Evolutionary conservation across 805 yeast species (phyloP), one percentile per base, ranked within the genome.

Genomic region (Yarrowia deformans): DNA sequence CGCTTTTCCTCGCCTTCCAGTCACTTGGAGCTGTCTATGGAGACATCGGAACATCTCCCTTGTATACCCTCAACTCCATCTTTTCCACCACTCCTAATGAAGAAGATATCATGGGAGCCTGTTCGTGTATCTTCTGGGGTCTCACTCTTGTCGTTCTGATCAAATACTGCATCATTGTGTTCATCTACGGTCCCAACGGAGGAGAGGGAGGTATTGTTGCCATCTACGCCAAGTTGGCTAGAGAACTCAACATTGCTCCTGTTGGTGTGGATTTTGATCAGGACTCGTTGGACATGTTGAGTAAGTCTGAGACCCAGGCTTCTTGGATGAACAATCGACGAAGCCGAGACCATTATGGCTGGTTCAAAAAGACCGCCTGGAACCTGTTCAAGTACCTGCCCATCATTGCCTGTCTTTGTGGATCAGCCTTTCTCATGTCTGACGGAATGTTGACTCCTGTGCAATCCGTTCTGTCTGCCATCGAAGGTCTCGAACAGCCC

Each of bases 141-240:
- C 84, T 87, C 74, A 82, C 87, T 1, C 72, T 86, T 50, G 78
- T 87, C 40, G 88, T 85, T 5, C 79, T 86, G 54, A 58, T 82
- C 74, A 87, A 87, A 73, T 87, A 87, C 72, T 78, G 83, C 12
- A 73, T 81, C 49, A 75, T 87, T 64, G 88, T 86, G 10, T 78
- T 86, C 55, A 74, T 80, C 52, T 89, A 88, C 14, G 86, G 87
- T 7, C 68, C 68, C 56, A 85, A 86, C 74, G 81, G 83, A 54
- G 87, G 87, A 48, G 88, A 86, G 73, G 89, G 90, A 71, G 89
- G 90, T 0, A 88, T 85, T 70, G 83, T 87, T 39, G 89, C 90
- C n/a, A 82, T 87, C 46, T 87, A 86, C 72, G 84, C 88, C 34
- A 85, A 85, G 73, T 81, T 85, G 39, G 87, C 88, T 6, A 78